phyloP scores from a whole-genome alignment of 208 protist genomes.

The Wallacemonas sp. region DNA sequence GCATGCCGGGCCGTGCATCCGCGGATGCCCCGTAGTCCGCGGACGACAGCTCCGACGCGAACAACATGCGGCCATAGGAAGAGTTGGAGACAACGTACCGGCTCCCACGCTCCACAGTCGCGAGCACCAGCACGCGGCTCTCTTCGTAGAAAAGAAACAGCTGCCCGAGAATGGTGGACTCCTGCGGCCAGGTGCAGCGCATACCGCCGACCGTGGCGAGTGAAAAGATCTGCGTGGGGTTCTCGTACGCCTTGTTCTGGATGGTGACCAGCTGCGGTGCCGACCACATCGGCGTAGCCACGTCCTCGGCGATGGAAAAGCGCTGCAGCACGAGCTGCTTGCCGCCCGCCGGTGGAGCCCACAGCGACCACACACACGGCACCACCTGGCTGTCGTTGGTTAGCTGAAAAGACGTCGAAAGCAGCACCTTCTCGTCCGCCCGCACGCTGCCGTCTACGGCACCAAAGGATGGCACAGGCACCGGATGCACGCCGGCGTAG shows the following conservation, averaged over 20 bases:
- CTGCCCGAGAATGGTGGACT: conserved; percentile 30
- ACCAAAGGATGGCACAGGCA: conserved; percentile 28
- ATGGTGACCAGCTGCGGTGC: conserved; percentile 36
- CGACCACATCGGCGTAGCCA: conserved; percentile 32
- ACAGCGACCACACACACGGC: conserved; percentile 47
- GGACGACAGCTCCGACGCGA: conserved; percentile 2
- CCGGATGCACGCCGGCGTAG: conserved; percentile 20
- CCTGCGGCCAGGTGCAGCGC: conserved; percentile 20
- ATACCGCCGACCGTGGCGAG: conserved; percentile 24
- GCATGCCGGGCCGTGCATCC: no score
- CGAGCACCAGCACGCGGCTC: conserved; percentile 40
- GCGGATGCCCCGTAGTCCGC: conserved; percentile 6
- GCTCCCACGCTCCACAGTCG: conserved; percentile 30
- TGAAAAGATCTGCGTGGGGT: conserved; percentile 42
- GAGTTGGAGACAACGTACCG: conserved; percentile 12
- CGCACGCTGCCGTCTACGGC: conserved; percentile 18
- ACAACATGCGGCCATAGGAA: conserved; percentile 12
- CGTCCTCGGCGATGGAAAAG: conserved; percentile 39
- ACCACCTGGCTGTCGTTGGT: conserved; percentile 40
- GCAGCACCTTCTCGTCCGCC: conserved; percentile 19
- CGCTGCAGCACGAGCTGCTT: conserved; percentile 41
- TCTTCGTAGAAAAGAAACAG: conserved; percentile 52
- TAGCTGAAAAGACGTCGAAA: conserved; percentile 40
- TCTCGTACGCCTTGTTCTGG: conserved; percentile 27
- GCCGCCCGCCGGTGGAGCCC: conserved; percentile 25